phyloP scores from a whole-genome alignment of 164 flowering plant genomes.

The Magnolia changhungtana region DNA sequence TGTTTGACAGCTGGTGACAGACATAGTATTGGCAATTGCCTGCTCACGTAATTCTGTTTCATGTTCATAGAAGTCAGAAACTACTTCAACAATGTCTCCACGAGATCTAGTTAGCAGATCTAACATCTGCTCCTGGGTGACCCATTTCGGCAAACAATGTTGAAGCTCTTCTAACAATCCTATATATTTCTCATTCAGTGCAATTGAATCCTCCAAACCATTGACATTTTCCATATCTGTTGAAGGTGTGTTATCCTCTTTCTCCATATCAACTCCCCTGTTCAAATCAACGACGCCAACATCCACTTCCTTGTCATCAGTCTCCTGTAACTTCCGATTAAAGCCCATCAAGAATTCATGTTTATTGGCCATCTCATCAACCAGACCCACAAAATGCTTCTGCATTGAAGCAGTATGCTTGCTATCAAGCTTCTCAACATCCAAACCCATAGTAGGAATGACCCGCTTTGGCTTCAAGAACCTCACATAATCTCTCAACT shows the following conservation, averaged over 20 bases:
- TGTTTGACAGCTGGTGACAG: slow-evolving; percentile 8
- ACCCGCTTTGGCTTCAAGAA: slow-evolving; percentile 78
- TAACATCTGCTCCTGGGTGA: slow-evolving; percentile 55
- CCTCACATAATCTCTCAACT: slow-evolving; percentile 79
- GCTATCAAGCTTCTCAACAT: slow-evolving; percentile 69
- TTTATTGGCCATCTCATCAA: slow-evolving; percentile 84
- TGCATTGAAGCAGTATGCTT: slow-evolving; percentile 59
- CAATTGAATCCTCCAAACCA: slow-evolving; percentile 15
- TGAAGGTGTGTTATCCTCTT: slow-evolving; percentile 12
- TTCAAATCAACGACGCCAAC: slow-evolving; percentile 5
- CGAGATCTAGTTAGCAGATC: slow-evolving; percentile 48
- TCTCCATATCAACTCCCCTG: slow-evolving; percentile 19
- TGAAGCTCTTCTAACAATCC: slow-evolving; percentile 47
- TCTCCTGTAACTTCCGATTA: slow-evolving; percentile 24
- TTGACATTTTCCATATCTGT: slow-evolving; percentile 7
- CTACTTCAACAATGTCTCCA: slow-evolving; percentile 64
- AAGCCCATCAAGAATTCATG: slow-evolving; percentile 72
- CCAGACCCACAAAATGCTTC: slow-evolving; percentile 81
- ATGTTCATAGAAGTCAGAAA: slow-evolving; percentile 75
- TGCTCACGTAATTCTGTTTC: slow-evolving; percentile 76
- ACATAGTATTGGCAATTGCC: slow-evolving; percentile 18
- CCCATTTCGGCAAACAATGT: slow-evolving; percentile 78
- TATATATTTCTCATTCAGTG: slow-evolving; percentile 27
- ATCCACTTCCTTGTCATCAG: slow-evolving; percentile 23
- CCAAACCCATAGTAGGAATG: slow-evolving; percentile 80